Evolutionary conservation across 345 rosid species (phyloP), one percentile per base, ranked within the genome.

Genomic region (Eutrema yunnanense): DNA sequence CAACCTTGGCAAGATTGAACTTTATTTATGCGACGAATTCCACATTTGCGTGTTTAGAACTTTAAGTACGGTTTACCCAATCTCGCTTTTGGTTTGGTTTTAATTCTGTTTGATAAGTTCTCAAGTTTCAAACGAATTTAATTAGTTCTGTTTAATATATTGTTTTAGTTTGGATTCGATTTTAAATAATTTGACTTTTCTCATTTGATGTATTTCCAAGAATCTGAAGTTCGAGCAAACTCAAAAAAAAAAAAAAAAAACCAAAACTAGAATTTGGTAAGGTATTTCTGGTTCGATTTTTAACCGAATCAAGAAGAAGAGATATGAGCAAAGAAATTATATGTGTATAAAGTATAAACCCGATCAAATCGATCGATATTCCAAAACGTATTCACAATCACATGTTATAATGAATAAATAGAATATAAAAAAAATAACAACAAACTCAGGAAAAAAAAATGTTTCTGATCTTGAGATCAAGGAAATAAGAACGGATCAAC

Each of bases 331-430:
- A 60, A 14, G 0, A 46, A 12, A n/a, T 0, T 48, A 33, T 8
- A 27, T n/a, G 11, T 8, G 27, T 56, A 13, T 37, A 57, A 38
- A 26, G 27, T 56, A 13, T 37, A 57, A 38, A 26, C 6, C 63
- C 12, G 36, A 52, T 68, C 36, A 26, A 62, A 69, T 62, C 32
- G 16, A 53, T 62, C 8, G n/a, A 69, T 51, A 67, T 33, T 37
- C 8, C 56, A 34, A 67, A 60, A 59, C 48, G 19, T 57, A 69
- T 53, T 54, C 74, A 62, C 40, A 73, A 54, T 11, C 69, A 62
- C 26, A 62, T 46, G 69, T 22, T 54, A 46, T 38, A 62, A 75
- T 27, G 64, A 75, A 75, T 75, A 14, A 75, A 69, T 46, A 14
- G 5, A 75, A 53, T 68, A 1, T 22, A 52, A 47, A 34, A 52